These are phyloP conservation scores for Agrostemma githago DNA, from an alignment of 148 eudicot genomes.

Conservation along the genomic window DNA sequence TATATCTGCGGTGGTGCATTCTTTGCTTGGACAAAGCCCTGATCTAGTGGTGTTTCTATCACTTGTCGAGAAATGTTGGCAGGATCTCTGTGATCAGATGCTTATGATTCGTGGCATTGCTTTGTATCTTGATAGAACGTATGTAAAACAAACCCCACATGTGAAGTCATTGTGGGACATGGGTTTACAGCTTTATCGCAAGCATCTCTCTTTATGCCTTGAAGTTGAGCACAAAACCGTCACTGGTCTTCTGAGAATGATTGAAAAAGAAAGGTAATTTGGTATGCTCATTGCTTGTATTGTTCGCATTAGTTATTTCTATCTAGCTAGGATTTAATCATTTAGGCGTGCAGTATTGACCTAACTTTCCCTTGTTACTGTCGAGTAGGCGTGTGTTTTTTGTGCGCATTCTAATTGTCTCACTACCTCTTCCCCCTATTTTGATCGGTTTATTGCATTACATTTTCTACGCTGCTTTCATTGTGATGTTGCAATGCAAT, in stretches of 20 bases:
- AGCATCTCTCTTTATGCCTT: constrained; percentile 71
- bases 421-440: neutral
- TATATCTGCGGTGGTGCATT: constrained; percentile 56
- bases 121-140: constrained; percentile 88
- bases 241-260: constrained; percentile 91
- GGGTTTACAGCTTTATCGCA: constrained; percentile 94
- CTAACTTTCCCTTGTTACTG: neutral
- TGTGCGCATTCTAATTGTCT: neutral
- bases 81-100: constrained; percentile 96
- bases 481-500: neutral
- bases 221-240: constrained; percentile 96
- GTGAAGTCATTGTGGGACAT: constrained; percentile 95
- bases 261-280: constrained; percentile 84
- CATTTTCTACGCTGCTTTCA: neutral
- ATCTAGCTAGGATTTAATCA: neutral
- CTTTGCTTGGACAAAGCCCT: constrained; percentile 91
- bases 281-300: constrained; percentile 1
- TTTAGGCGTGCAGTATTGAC: neutral
- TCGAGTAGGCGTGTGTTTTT: neutral
- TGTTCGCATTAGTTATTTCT: neutral
- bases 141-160: constrained; percentile 81
- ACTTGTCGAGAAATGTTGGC: constrained; percentile 92
- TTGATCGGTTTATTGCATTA: neutral
- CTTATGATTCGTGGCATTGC: constrained; percentile 97
- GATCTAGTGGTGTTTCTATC: constrained; percentile 89